Evolutionary conservation across 148 eudicot genomes (phyloP), one percentile per base, ranked within the genome.

Genomic region (Cornus suecica): DNA sequence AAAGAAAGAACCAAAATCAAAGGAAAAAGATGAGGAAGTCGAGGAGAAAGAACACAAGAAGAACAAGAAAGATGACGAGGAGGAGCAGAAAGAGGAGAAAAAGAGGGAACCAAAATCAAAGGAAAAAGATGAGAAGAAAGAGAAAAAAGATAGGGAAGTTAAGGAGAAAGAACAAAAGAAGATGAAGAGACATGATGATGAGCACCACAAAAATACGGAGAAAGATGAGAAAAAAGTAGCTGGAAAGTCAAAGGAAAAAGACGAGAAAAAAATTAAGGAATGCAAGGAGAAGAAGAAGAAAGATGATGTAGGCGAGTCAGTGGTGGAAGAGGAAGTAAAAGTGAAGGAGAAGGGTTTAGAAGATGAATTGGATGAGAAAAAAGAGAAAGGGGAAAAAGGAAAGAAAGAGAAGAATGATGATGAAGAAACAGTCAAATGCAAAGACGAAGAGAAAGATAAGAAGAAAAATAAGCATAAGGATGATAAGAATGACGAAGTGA

Each of bases 401-500:
- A 60, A 69, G 24, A 23, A 42, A 30, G 56, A 71, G n/a, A 60
- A 69, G 24, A 23, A 60, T 22, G 56, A 71, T 22, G 71, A 60
- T 26, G 60, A 66, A 20, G 31, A 51, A 13, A 45, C 52, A 45
- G 41, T 61, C 16, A 14, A 69, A 26, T 61, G 41, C 20, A 20
- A 16, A 25, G 28, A 42, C 14, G 61, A 67, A n/a, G 73, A 69
- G 11, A 64, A 68, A n/a, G 67, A 74, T 58, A 42, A 45, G 52
- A 68, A 75, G 66, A 70, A 72, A 62, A 20, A 56, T 9, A 78
- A 52, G 56, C 52, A 56, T 45, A 65, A 77, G 42, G 77, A 71
- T 0, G 77, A 84, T 27, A 65, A 72, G 68, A 69, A 76, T 26
- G 65, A 79, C 52, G 24, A 48, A 52, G 68, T 70, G 54, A 81